Evolutionary conservation across 192 early-diverging fungal genomes (phyloP), one percentile per base, ranked within the genome.

Genomic region (Linnemannia zychae): DNA sequence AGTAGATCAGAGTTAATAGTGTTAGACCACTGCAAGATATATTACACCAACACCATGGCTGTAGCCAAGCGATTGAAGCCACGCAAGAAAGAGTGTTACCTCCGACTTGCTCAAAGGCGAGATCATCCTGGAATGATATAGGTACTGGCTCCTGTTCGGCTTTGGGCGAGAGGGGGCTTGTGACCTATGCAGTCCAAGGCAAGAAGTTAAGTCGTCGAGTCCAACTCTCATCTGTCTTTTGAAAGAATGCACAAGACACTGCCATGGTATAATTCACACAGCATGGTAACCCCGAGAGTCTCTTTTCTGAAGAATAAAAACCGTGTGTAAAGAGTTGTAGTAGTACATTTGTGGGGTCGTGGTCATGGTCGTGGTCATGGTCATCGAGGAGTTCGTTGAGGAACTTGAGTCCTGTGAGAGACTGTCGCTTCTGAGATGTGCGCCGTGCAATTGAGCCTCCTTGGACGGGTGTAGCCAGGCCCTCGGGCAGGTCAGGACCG

Each of bases 51-150:
- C 4, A 44, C 4, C 40, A 44, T 44, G 40, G 9, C 40, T 44
- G 40, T n/a, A 9, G 4, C 40, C 40, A 6, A 6, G 3, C 11
- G 12, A 13, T 63, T 63, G 57, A 1, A 4, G 24, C 28, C 57
- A 63, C 15, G 12, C 11, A 12, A 63, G 12, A 33, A n/a, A 24
- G 48, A 24, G 63, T 9, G 24, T 22, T 85, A 85, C 83, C 83
- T 75, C 83, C 83, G 11, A 85, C 83, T 52, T 85, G 78, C 38
- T 85, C 77, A 65, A 85, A 85, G 0, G 83, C 83, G 3, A 79
- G 72, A 46, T 85, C 83, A 38, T 85, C 83, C 65, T 85, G 77
- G 12, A 79, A 38, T 24, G 79, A 60, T 33, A 79, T 48, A 2
- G 83, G 72, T 15, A 85, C 24, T 52, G 73, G 11, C 22, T 85